phyloP scores from a whole-genome alignment of 345 rosid genomes.

The Zanthoxylum bungeanum region DNA sequence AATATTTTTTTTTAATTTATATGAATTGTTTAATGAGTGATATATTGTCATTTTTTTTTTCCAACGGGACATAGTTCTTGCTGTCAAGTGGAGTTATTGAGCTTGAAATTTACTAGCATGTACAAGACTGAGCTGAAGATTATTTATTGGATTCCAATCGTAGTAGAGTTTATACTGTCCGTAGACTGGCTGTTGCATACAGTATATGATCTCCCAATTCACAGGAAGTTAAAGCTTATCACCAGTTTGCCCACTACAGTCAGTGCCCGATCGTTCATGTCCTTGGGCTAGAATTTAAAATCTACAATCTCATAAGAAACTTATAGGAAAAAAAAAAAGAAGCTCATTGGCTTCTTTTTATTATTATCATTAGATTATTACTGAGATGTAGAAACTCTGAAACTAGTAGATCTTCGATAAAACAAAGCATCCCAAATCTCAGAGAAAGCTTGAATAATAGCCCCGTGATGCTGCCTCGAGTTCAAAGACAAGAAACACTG shows the following conservation, averaged over 20 bases:
- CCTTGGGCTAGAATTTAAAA: too few species aligned
- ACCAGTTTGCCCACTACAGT: too few species aligned
- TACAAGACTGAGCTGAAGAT: not conserved
- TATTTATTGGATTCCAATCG: not conserved
- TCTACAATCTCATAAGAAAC: too few species aligned
- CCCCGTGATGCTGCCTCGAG: too few species aligned
- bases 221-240: not conserved
- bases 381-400: constrained; percentile 7
- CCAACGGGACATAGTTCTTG: not conserved
- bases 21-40: too few species aligned
- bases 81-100: not conserved
- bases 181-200: not conserved
- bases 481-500: too few species aligned
- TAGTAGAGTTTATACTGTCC: not conserved
- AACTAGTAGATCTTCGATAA: constrained; percentile 11
- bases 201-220: constrained; percentile 2
- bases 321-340: too few species aligned
- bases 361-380: not conserved
- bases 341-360: not conserved
- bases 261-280: too few species aligned
- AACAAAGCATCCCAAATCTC: too few species aligned
- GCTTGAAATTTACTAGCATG: not conserved
- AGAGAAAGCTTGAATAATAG: too few species aligned
- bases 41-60: too few species aligned
- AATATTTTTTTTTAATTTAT: too few species aligned